These are phyloP conservation scores for Inga oerstediana DNA, from an alignment of 306 rosid species.

Conservation along the genomic window DNA sequence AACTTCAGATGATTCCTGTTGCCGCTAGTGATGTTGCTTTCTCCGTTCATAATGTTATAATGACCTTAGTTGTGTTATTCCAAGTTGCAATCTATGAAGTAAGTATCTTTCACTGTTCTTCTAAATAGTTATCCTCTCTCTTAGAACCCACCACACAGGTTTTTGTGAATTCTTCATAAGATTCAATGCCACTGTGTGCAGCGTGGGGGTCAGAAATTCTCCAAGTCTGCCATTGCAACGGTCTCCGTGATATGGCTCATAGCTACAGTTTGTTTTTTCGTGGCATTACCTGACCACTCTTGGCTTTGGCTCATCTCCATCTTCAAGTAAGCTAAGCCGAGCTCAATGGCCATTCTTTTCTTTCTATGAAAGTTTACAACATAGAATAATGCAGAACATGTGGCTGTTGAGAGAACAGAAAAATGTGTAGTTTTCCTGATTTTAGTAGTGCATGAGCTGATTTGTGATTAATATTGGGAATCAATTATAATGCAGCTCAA, in stretches of 20 bases:
- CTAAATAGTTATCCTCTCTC: neutral
- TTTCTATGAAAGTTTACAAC: neutral
- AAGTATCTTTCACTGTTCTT: constrained; percentile 22
- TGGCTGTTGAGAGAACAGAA: too few species aligned
- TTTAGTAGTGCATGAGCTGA: neutral
- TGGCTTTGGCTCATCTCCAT: constrained; percentile 58
- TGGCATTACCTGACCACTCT: constrained; percentile 40
- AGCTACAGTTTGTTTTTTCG: constrained; percentile 43
- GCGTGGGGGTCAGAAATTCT: constrained; percentile 41
- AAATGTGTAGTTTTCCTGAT: too few species aligned
- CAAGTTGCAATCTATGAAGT: constrained; percentile 46
- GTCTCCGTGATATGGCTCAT: constrained; percentile 19
- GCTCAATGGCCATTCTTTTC: neutral
- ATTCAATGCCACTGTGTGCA: constrained; percentile 21
- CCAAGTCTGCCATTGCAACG: constrained; percentile 33
- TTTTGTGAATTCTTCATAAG: neutral
- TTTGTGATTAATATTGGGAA: neutral
- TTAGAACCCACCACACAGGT: neutral
- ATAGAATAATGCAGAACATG: too few species aligned
- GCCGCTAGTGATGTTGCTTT: constrained; percentile 85
- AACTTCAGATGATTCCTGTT: constrained; percentile 81
- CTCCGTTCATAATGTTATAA: constrained; percentile 39
- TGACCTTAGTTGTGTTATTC: constrained; percentile 15
- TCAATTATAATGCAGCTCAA: constrained; percentile 60
- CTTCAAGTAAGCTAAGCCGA: constrained; percentile 43